Evolutionary conservation across 768 basidiomycete genomes (phyloP).

Genomic region (Trametes cinnabarina): DNA sequence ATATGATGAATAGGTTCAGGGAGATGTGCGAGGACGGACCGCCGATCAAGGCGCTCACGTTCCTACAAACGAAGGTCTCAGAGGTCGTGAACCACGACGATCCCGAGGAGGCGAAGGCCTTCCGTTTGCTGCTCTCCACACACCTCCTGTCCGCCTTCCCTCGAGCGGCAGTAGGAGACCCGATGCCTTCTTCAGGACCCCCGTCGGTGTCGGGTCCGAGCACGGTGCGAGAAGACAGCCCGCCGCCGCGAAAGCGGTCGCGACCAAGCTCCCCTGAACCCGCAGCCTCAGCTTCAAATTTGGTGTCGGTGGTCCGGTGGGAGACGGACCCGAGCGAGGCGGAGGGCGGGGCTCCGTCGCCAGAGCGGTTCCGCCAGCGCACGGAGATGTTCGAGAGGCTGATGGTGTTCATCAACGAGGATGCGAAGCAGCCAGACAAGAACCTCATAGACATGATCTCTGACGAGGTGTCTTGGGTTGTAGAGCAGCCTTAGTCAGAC

Average conservation of each 20-base stretch:
- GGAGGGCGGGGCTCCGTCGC: slow-evolving; percentile 34
- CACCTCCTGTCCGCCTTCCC: slow-evolving; percentile 48
- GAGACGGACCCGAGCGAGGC: slow-evolving; percentile 30
- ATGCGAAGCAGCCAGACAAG: slow-evolving; percentile 64
- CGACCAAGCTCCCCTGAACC: slow-evolving; percentile 26
- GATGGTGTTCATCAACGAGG: slow-evolving; percentile 58
- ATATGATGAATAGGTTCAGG: slow-evolving; percentile 56
- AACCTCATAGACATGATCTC: slow-evolving; percentile 65
- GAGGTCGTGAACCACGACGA: slow-evolving; percentile 69
- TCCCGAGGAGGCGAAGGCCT: slow-evolving; percentile 55
- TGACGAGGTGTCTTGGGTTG: slow-evolving; percentile 14
- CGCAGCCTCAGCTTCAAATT: background rate
- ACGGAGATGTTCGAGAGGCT: slow-evolving; percentile 69
- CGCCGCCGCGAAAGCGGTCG: slow-evolving; percentile 38
- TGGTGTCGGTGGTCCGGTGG: slow-evolving; percentile 6
- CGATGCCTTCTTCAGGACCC: background rate
- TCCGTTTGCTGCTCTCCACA: slow-evolving; percentile 59
- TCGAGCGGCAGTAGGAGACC: background rate
- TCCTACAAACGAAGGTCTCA: slow-evolving; percentile 68
- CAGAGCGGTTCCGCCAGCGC: slow-evolving; percentile 57
- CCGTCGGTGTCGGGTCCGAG: slow-evolving; percentile 28
- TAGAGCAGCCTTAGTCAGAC: background rate
- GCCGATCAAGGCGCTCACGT: slow-evolving; percentile 63
- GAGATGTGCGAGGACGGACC: slow-evolving; percentile 71
- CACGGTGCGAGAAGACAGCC: slow-evolving; percentile 4